Conservation (phyloP, 306 rosid genomes). For the Corylus heterophylla region DNA sequence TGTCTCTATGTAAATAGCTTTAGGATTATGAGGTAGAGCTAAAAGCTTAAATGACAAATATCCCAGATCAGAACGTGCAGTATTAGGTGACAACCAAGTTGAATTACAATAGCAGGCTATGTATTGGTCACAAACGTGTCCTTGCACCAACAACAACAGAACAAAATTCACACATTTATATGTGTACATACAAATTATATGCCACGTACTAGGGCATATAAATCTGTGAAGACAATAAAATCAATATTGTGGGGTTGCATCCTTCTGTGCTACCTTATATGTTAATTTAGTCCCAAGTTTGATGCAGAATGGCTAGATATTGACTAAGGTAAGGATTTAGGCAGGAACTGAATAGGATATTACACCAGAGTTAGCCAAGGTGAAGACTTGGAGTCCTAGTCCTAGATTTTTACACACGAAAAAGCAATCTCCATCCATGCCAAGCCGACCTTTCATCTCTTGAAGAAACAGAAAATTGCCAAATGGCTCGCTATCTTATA, state of each 20-base stretch:
- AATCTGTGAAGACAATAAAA: not conserved
- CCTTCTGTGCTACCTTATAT: not conserved
- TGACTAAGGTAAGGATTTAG: not conserved
- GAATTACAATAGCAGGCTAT: not conserved
- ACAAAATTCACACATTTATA: not conserved
- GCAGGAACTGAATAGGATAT: not conserved
- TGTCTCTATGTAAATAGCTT: not conserved
- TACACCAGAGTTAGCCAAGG: not conserved
- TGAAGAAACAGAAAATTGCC: not conserved
- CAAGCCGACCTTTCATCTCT: not conserved
- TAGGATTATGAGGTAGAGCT: not conserved
- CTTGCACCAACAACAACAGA: not conserved
- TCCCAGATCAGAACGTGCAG: not conserved
- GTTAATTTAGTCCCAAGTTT: not conserved
- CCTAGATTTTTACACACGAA: not conserved
- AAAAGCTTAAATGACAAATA: not conserved
- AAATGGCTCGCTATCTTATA: not conserved
- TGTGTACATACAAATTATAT: not conserved
- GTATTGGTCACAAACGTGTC: not conserved
- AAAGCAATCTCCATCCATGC: not conserved
- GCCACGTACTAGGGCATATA: not conserved
- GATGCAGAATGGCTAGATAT: not conserved
- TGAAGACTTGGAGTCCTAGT: not conserved
- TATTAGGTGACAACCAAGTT: not conserved
- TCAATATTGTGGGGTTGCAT: not conserved